These are phyloP conservation scores for Sporothrix euskadiensis DNA, from an alignment of 2,329 filamentous ascomycete genomes.

Conservation along the genomic window DNA sequence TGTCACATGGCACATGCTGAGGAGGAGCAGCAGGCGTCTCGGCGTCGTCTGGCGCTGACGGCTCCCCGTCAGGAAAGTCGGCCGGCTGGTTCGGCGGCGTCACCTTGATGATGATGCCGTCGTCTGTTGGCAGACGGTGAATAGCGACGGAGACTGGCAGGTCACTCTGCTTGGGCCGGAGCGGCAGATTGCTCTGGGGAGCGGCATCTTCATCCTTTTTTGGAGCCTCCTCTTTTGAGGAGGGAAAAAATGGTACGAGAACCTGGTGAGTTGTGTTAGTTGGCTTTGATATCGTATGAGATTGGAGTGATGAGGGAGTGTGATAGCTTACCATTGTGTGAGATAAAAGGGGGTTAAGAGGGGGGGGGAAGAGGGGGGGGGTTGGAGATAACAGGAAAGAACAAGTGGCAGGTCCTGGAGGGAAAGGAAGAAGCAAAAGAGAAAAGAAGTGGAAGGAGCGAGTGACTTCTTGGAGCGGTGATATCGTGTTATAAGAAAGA, in stretches of 20 bases:
- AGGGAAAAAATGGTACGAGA: not conserved
- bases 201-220: not conserved
- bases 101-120: conserved; percentile 51
- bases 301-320: not conserved
- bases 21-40: conserved; percentile 18
- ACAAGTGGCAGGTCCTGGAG: not conserved
- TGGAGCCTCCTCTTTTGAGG: not conserved
- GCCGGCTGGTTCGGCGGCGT: conserved; percentile 46
- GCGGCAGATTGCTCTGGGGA: not conserved
- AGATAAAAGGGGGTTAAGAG: not conserved
- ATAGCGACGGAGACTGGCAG: not conserved
- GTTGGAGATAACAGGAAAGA: not conserved
- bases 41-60: not conserved
- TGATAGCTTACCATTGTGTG: not conserved
- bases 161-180: not conserved
- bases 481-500: not conserved
- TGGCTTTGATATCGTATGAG: not conserved
- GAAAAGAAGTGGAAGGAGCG: not conserved
- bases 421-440: not conserved
- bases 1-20: conserved; percentile 55
- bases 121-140: conserved; percentile 43
- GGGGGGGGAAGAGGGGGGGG: not conserved
- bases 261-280: not conserved
- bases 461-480: not conserved
- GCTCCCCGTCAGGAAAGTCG: not conserved